These are phyloP conservation scores for Daldinia eschscholtzii DNA, from an alignment of 2,329 filamentous ascomycete genomes.

Conservation along the genomic window DNA sequence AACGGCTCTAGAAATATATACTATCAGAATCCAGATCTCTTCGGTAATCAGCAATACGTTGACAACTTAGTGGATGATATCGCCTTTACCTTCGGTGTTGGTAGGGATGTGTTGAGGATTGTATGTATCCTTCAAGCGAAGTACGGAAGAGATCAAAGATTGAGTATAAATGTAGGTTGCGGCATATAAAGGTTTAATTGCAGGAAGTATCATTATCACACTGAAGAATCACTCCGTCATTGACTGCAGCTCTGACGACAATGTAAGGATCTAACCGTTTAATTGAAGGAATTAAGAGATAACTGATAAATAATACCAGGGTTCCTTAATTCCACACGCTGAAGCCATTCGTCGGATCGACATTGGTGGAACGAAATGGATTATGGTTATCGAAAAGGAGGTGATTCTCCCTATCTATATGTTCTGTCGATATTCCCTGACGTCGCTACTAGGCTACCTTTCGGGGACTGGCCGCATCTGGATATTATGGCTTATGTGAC, in stretches of 20 bases:
- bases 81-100: constrained; percentile 75
- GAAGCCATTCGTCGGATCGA: constrained; percentile 64
- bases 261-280: constrained; percentile 46
- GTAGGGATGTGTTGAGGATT: constrained; percentile 76
- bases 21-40: constrained; percentile 80
- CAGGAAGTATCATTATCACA: constrained; percentile 66
- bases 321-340: constrained; percentile 70
- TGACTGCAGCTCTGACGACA: constrained; percentile 49
- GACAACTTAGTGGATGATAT: constrained; percentile 81
- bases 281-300: constrained; percentile 4
- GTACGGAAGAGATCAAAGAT: neutral
- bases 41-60: constrained; percentile 75
- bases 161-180: constrained; percentile 67
- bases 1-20: constrained; percentile 75
- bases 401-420: constrained; percentile 55
- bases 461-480: constrained; percentile 70
- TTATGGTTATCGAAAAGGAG: constrained; percentile 85
- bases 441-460: constrained; percentile 73
- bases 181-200: constrained; percentile 77
- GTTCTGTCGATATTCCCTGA: constrained; percentile 34
- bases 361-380: constrained; percentile 67
- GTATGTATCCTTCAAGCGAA: constrained; percentile 58
- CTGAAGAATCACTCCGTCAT: constrained; percentile 50
- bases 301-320: constrained; percentile 56
- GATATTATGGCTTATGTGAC: constrained; percentile 64